Conservation (phyloP, 306 rosid genomes). For the Pyrus communis region DNA sequence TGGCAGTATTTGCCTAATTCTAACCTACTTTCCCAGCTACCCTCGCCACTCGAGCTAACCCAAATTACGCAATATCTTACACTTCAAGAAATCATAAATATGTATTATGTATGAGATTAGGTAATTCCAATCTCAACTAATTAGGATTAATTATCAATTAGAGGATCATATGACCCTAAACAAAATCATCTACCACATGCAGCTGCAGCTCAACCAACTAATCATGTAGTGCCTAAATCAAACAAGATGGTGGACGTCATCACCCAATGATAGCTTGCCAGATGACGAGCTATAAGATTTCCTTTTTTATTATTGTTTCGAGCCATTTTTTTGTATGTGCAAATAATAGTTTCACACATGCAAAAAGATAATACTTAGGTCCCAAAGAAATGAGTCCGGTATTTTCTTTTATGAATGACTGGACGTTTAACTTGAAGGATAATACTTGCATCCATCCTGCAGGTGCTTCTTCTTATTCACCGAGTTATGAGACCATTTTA, state of each 20-base stretch:
- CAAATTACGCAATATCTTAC: neutral
- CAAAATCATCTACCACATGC: conserved; percentile 3
- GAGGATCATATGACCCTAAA: neutral
- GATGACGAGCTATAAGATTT: neutral
- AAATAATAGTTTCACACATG: neutral
- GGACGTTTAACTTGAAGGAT: too few species aligned
- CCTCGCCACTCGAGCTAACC: neutral
- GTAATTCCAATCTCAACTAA: neutral
- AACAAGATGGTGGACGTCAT: neutral
- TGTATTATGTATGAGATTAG: neutral
- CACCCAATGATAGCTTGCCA: neutral
- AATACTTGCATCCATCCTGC: too few species aligned
- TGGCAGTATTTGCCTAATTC: neutral
- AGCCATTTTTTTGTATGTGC: too few species aligned
- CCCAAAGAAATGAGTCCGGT: neutral
- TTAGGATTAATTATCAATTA: neutral
- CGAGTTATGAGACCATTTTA: too few species aligned
- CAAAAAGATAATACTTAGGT: too few species aligned
- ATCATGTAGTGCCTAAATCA: conserved; percentile 4
- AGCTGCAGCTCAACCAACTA: neutral
- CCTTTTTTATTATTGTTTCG: neutral
- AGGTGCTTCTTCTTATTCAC: too few species aligned
- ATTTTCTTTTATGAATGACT: too few species aligned
- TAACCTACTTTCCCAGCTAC: neutral
- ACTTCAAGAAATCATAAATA: neutral